Base-by-base conservation (phyloP, 2,329 filamentous ascomycete genomes). In the Apiospora marii region DNA sequence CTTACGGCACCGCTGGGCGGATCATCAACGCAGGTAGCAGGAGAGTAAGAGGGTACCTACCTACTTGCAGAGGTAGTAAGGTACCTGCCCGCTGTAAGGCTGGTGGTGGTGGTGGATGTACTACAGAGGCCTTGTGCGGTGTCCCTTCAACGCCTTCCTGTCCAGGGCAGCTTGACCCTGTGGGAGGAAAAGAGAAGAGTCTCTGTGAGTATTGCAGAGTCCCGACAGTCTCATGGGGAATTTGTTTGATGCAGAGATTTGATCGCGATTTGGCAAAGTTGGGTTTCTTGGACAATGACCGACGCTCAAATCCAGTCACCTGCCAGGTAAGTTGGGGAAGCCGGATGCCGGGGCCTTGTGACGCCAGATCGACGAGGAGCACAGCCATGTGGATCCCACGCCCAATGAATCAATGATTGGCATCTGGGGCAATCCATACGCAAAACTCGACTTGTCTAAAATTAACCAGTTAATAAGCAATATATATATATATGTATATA, bases 341-440 rank as follows among this genome's bases (percentile, higher is more conserved):
- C 58, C 34, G 58, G 58, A 64, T 41, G 58, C 58, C 34, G 58
- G 58, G 58, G 58, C 34, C 58, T 41, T 64, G 58, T 64, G 58
- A 64, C 58, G 58, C 58, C 58, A 64, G 58, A 64, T 64, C 58
- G 58, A 64, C 53, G 30, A 61, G 53, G 30, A 61, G 53, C 30
- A 16, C 53, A 61, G 53, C 30, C 53, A 37, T 19, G 53, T 61
- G 53, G 53, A 37, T 30, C 34, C 53, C 16, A 61, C 10, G 27
- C 27, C 16, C 51, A 34, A 49, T n/a, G 19, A 22, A 22, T n/a
- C 46, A n/a, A n/a, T 49, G 22, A 49, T 49, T 10, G 7, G 37
- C 37, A 41, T 41, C 37, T 41, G 37, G 37, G 37, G 37, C 44
- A 22, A 4, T 48, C 16, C 16, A 46, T 22, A 41, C 7, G 27